Percentiles rank a stretch among this genome's conserved stretches.
Conservation (phyloP, 441 rosid genomes). For the Mallotus repandus region DNA sequence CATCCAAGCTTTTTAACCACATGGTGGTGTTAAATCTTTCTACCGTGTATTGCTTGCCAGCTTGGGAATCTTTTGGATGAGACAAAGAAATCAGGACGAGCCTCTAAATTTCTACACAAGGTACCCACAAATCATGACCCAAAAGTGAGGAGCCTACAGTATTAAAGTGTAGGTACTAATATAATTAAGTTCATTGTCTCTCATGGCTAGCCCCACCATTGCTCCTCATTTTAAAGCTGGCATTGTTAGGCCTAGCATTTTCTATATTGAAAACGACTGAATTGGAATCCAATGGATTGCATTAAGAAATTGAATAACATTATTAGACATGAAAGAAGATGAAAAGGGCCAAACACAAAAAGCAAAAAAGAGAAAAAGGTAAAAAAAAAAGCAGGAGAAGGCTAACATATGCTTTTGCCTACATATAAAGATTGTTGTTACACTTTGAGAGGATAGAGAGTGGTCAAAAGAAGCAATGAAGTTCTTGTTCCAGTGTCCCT, state of each 20-base stretch:
- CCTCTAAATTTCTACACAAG: conserved; percentile 18
- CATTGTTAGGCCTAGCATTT: conserved; percentile 32
- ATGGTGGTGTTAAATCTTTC: neutral
- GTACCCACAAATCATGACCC: conserved; percentile 27
- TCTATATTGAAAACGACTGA: conserved; percentile 44
- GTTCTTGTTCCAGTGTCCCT: conserved; percentile 96
- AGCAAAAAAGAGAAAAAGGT: neutral
- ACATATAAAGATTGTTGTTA: neutral
- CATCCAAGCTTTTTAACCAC: neutral
- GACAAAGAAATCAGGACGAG: conserved; percentile 19
- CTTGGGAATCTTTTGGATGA: conserved; percentile 25
- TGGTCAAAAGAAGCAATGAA: conserved; percentile 45
- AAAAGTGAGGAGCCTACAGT: conserved; percentile 1
- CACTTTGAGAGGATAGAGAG: neutral
- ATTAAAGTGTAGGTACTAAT: too few species aligned
- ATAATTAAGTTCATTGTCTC: conserved; percentile 15
- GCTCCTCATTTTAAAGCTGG: conserved; percentile 25
- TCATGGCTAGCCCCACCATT: conserved; percentile 24
- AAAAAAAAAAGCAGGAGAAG: neutral
- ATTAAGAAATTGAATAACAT: conserved; percentile 6
- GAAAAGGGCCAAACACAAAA: neutral
- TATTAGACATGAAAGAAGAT: conserved; percentile 26
- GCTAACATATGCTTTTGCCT: neutral
- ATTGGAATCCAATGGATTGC: conserved; percentile 47
- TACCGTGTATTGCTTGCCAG: conserved; percentile 41